Conservation (phyloP, 2,329 filamentous ascomycete genomes). For the Scedosporium boydii region DNA sequence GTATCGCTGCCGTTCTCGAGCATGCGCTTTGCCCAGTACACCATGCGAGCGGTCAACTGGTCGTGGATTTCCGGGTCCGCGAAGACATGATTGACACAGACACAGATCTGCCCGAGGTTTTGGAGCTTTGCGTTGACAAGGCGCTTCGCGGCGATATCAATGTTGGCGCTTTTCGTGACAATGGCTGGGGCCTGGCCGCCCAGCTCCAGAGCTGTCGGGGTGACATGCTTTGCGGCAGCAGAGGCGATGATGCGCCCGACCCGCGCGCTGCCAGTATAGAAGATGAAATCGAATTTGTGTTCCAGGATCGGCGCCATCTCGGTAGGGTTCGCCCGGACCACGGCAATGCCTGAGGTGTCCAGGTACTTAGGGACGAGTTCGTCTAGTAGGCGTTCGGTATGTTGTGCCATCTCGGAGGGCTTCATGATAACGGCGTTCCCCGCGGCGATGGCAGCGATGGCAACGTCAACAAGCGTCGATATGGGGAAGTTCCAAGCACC, state of each 20-base stretch:
- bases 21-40: slow-evolving; percentile 23
- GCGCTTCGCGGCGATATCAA: slow-evolving; percentile 31
- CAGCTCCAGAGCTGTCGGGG: slow-evolving; percentile 31
- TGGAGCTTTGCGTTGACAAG: slow-evolving; percentile 31
- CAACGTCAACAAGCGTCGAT: slow-evolving; percentile 24
- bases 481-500: slow-evolving; percentile 38
- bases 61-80: slow-evolving; percentile 28
- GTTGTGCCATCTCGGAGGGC: slow-evolving; percentile 28
- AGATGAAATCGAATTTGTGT: slow-evolving; percentile 31
- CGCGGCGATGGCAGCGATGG: slow-evolving; percentile 32
- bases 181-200: slow-evolving; percentile 35
- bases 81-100: slow-evolving; percentile 31
- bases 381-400: slow-evolving; percentile 25
- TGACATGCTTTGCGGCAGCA: slow-evolving; percentile 34
- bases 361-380: slow-evolving; percentile 31
- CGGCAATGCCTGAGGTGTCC: slow-evolving; percentile 24
- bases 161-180: slow-evolving; percentile 27
- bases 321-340: slow-evolving; percentile 24
- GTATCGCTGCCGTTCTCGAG: slow-evolving; percentile 13
- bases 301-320: slow-evolving; percentile 27
- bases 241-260: slow-evolving; percentile 26
- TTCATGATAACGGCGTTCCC: slow-evolving; percentile 32
- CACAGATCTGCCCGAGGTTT: slow-evolving; percentile 25
- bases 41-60: slow-evolving; percentile 23
- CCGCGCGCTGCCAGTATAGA: slow-evolving; percentile 31